Base-by-base conservation (phyloP, 2,329 filamentous ascomycete species). In the Fusarium sp. region DNA sequence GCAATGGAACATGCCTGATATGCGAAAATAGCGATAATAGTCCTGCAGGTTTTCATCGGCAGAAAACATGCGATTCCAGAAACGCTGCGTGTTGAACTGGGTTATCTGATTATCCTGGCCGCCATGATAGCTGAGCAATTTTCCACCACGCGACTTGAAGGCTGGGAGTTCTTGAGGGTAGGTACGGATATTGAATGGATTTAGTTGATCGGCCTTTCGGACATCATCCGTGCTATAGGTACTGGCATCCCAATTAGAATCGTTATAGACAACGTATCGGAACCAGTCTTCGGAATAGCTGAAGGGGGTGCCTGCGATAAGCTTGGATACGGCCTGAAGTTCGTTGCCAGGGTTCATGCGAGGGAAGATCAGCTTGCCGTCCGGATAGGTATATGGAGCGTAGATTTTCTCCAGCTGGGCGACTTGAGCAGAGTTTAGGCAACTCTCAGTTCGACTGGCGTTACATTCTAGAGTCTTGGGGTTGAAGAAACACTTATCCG, bases 1-100 rank as follows among this genome's bases (percentile, higher is more conserved):
- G 68, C 86, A 88, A 73, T 88, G 86, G 13, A 81, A 81, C 33
- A 62, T 85, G 1, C 86, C 86, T 0, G 85, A 85, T n/a, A 88
- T 80, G 21, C 77, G 78, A 70, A 88, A 88, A 69, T 84, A 83
- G 0, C 79, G 76, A 75, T 85, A 89, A 73, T 85, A 85, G 11
- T 84, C 80, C 3, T 83, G 84, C 21, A 84, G 49, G 15, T 75
- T 69, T 1, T 31, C 19, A 5, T 69, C 76, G 75, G 21, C 75
- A 70, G 62, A 15, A 17, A 64, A 33, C 58, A 76, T 68, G 5
- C 55, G 65, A 7, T 75, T 49, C 47, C 70, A 76, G 46, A 74
- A 75, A 1, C 69, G 67, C 15, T 67, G 67, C 0, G 75, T 73
- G 21, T 72, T 75, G 24, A 65, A 68, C 1, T 68, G 65, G 0